Conservation (phyloP, 1,284 basidiomycete genomes). For the Rhizoctonia solani region DNA sequence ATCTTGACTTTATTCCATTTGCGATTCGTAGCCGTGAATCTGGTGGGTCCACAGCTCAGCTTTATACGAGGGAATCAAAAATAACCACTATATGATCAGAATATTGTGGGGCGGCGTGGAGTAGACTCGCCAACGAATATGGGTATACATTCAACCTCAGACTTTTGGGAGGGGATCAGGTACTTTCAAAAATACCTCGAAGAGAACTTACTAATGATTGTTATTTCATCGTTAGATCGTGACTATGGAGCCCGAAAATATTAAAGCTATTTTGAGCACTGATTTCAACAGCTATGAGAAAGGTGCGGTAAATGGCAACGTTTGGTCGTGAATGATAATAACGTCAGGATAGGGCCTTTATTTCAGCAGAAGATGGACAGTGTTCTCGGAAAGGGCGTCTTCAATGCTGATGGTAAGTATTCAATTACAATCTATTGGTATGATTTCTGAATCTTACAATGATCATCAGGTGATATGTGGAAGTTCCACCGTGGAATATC, state of each 20-base stretch:
- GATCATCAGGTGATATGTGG: slow-evolving; percentile 38
- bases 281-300: slow-evolving; percentile 40
- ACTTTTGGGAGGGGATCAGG: slow-evolving; percentile 15
- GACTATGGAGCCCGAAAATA: slow-evolving; percentile 44
- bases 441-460: background rate
- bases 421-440: background rate
- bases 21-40: slow-evolving; percentile 9
- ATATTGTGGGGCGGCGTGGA: slow-evolving; percentile 9
- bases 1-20: slow-evolving; percentile 9
- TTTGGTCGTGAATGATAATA: background rate
- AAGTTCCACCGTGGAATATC: slow-evolving; percentile 43
- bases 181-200: background rate
- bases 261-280: slow-evolving; percentile 41
- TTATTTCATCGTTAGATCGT: slow-evolving; percentile 42
- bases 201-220: background rate
- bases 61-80: background rate
- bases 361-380: slow-evolving; percentile 25
- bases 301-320: slow-evolving; percentile 27
- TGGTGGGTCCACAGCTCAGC: background rate
- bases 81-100: background rate
- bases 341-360: background rate
- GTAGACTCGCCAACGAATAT: background rate
- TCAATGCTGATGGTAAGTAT: slow-evolving; percentile 30
- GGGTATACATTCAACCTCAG: slow-evolving; percentile 12
- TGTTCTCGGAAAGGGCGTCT: slow-evolving; percentile 31